Evolutionary conservation across 1,139 yeast genomes (phyloP), one percentile per base, ranked within the genome.

Genomic region (Candida albicans): DNA sequence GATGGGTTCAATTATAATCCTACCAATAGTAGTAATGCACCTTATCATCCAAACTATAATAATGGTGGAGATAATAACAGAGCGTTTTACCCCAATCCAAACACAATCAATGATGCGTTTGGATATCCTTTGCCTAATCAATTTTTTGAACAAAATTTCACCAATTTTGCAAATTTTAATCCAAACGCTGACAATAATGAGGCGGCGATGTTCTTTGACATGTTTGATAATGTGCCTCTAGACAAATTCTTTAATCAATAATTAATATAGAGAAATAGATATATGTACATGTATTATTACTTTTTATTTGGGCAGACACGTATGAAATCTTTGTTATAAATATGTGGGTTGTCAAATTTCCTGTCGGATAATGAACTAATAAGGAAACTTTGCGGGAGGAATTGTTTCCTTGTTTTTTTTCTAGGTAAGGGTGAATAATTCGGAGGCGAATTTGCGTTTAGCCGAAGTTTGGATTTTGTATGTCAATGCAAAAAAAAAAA

Each of bases 211-310:
- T 50, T 52, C 35, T 54, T 59, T 30, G 67, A 62, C 39, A 46
- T 61, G 31, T 60, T 61, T 47, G 57, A 58, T 44, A 65, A 59
- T 35, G 40, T 61, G 27, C 65, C 65, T 2, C 55, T 59, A 38
- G 61, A 57, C 29, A 44, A 45, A 18, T 22, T 50, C 2, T 50
- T 48, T 22, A 40, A 39, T 43, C 3, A 18, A 4, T 18, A 18
- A 18, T 18, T 18, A 18, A 35, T 31, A 24, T 35, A 24, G 10
- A 9, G 24, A n/a, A 28, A 15, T 14, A 18, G 6, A n/a, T 28
- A 36, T 18, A 28, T 36, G 10, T 22, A 4, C n/a, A 11, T 22
- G 5, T 34, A 14, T n/a, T 13, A 6, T 10, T 12, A 9, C 9
- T 12, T 31, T 31, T 31, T n/a, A n/a, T n/a, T n/a, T n/a, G n/a